A percentile compares a stretch with the other conserved stretches of the same genome.
Conservation (phyloP, 495 filamentous ascomycete genomes). For the Jackrogersella multiformis region DNA sequence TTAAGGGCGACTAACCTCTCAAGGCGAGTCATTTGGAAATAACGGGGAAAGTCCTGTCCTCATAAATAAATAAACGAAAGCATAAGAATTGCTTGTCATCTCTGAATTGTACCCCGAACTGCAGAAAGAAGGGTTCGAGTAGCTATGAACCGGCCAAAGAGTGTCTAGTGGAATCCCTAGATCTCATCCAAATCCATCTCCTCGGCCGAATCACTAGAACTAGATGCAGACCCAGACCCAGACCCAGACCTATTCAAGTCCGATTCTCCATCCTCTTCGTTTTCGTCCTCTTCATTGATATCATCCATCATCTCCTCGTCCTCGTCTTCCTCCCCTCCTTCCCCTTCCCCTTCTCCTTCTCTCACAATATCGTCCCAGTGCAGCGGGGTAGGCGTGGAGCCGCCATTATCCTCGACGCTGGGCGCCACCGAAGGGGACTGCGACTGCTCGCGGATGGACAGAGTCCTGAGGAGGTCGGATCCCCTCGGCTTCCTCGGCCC, state of each 20-base stretch:
- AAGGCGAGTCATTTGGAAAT: not conserved
- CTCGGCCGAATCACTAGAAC: slow-evolving; percentile 12
- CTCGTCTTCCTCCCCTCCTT: slow-evolving; percentile 22
- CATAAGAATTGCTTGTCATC: not conserved
- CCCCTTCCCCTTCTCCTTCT: slow-evolving; percentile 24
- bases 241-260: slow-evolving; percentile 26
- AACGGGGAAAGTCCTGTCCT: not conserved
- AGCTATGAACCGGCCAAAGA: not conserved
- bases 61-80: not conserved
- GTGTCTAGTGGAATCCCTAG: not conserved
- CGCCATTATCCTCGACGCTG: not conserved
- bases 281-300: not conserved
- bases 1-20: not conserved
- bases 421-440: not conserved
- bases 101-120: not conserved
- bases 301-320: slow-evolving; percentile 22
- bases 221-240: slow-evolving; percentile 20
- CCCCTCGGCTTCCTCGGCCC: slow-evolving; percentile 12
- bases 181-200: slow-evolving; percentile 32
- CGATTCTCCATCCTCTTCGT: slow-evolving; percentile 11
- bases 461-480: slow-evolving; percentile 9
- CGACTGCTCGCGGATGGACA: slow-evolving; percentile 17
- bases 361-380: slow-evolving; percentile 45
- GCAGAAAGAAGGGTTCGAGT: not conserved
- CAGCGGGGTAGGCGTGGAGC: slow-evolving; percentile 46